Evolutionary conservation across 2,329 filamentous ascomycete species (phyloP).

Genomic region (Diplodia scrobiculata): DNA sequence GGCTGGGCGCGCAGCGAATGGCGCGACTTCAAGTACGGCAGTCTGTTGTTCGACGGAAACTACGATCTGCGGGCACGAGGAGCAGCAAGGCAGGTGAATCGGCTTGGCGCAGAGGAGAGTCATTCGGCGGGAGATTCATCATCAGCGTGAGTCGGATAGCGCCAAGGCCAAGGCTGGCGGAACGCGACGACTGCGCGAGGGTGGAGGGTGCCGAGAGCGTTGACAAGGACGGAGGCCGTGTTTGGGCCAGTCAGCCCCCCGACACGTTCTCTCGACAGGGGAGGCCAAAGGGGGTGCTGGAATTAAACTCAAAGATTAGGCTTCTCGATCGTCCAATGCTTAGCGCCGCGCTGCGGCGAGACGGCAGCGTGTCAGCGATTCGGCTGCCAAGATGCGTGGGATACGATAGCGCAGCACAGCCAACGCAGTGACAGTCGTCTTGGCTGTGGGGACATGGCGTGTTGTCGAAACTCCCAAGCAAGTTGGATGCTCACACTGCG

Average conservation of each 20-base stretch:
- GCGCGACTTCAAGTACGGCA: not conserved
- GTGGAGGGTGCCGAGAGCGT: not conserved
- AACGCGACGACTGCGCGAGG: not conserved
- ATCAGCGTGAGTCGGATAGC: not conserved
- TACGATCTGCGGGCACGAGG: not conserved
- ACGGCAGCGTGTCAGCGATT: constrained; percentile 14
- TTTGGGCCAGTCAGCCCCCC: not conserved
- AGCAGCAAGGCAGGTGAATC: not conserved
- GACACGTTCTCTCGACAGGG: not conserved
- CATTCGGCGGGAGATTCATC: not conserved
- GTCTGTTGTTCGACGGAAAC: not conserved
- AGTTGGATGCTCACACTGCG: too few species aligned
- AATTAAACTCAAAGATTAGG: constrained; percentile 8
- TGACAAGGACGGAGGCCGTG: not conserved
- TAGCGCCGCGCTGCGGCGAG: constrained; percentile 6
- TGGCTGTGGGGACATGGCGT: not conserved
- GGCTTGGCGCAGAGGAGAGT: not conserved
- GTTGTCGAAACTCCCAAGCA: not conserved
- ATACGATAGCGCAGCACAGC: constrained; percentile 4
- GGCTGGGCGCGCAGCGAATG: not conserved
- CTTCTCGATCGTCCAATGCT: constrained; percentile 17
- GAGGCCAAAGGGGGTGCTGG: not conserved
- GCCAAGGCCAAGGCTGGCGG: constrained; percentile 1
- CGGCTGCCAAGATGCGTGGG: not conserved
- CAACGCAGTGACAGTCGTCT: not conserved